phyloP scores from a whole-genome alignment of 768 basidiomycete species.

The Boletus sensibilis region DNA sequence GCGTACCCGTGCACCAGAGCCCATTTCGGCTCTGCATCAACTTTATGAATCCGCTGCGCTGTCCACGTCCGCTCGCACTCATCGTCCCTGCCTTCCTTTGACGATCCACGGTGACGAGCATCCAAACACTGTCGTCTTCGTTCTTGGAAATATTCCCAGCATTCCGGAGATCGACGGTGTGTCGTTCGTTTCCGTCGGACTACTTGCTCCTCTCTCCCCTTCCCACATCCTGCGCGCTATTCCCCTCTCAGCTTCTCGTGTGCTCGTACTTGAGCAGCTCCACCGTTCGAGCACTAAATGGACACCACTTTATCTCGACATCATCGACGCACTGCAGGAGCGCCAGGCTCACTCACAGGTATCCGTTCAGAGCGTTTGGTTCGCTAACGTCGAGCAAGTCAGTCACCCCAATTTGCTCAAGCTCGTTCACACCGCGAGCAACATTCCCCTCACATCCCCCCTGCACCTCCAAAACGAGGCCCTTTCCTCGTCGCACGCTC shows the following conservation, averaged over 20 bases:
- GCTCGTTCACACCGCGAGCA: constrained; percentile 46
- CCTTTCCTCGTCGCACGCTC: constrained; percentile 21
- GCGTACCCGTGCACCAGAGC: constrained; percentile 6
- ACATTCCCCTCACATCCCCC: constrained; percentile 39
- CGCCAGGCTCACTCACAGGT: constrained; percentile 49
- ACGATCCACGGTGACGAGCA: constrained; percentile 48
- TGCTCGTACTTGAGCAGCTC: constrained; percentile 83
- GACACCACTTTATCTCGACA: constrained; percentile 84
- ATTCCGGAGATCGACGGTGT: constrained; percentile 53
- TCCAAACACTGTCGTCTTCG: constrained; percentile 68
- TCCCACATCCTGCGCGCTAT: constrained; percentile 57
- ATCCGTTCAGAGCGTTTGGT: constrained; percentile 57
- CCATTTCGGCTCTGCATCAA: constrained; percentile 39
- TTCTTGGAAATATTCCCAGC: constrained; percentile 55
- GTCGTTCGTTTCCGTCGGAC: constrained; percentile 59
- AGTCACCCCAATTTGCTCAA: constrained; percentile 46
- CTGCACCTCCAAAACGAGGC: constrained; percentile 48
- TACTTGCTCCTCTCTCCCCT: constrained; percentile 67
- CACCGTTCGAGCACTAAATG: constrained; percentile 77
- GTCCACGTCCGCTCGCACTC: constrained; percentile 60
- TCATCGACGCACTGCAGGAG: constrained; percentile 69
- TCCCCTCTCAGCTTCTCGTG: constrained; percentile 58
- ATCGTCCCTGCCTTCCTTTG: constrained; percentile 60
- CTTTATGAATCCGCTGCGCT: constrained; percentile 69
- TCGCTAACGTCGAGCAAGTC: constrained; percentile 49